Base-by-base conservation (phyloP, 345 rosid genomes). In the Citrus sp. region DNA sequence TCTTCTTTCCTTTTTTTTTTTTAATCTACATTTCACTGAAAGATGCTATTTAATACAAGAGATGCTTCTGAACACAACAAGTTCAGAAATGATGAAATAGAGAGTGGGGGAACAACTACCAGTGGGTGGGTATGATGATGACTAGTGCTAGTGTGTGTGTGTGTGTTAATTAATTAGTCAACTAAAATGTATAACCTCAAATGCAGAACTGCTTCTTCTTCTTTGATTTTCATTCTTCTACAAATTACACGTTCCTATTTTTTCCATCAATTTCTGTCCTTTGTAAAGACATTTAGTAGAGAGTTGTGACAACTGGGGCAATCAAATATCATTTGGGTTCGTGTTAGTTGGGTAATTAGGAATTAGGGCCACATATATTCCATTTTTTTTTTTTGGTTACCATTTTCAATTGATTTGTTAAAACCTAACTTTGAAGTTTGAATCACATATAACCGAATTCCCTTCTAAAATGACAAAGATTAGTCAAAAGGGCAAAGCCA, bases 41-140 rank as follows among this genome's bases (percentile, higher is more conserved):
- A 34, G n/a, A 38, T 60, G 54, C 38, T 59, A 59, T 73, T 73
- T 6, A 73, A 58, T 55, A 30, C 65, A 54, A 59, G 28, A 62
- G 34, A 46, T 74, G 40, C 58, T 42, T 32, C 27, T 28, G 70
- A 13, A 72, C 60, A 7, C 58, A 46, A 54, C 2, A 18, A 30
- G 14, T 55, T 32, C 46, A 21, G 49, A 25, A 70, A 71, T 61
- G 58, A 74, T 61, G 27, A 27, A 30, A 5, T 54, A 2, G 63
- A 56, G 28, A 56, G 35, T 61, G 58, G 56, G 68, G 58, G 24
- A 40, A 3, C 58, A 25, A n/a, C 46, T 66, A 66, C 9, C 3
- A 37, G 67, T 42, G 69, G 69, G 81, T 79, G 83, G 77, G 32
- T 34, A 66, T 77, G 76, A 79, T 82, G 35, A 79, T 81, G 38